A percentile compares a stretch with the other conserved stretches of the same genome.
Evolutionary conservation across 345 rosid genomes (phyloP).

Genomic region (Sisymbrium irio): DNA sequence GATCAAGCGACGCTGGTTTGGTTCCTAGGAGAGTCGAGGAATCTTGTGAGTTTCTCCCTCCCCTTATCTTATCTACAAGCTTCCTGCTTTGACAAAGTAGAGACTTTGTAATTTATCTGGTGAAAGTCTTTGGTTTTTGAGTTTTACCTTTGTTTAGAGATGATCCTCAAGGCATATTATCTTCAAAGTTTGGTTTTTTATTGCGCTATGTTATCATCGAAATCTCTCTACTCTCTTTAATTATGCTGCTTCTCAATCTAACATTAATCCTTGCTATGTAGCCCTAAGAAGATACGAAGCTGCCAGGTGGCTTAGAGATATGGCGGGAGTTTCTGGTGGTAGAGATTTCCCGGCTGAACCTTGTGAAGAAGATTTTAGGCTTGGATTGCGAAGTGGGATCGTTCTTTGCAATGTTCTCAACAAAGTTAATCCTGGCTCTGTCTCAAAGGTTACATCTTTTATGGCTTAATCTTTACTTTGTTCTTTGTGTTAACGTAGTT

Average conservation of each 20-base stretch:
- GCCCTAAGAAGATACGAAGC: constrained; percentile 88
- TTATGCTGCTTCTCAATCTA: too few relatives aligned
- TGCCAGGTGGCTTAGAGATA: constrained; percentile 80
- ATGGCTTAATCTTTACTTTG: neutral
- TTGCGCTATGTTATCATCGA: neutral
- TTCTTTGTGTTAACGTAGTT: neutral
- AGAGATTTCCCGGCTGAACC: constrained; percentile 91
- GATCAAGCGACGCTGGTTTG: constrained; percentile 41
- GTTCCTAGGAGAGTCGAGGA: constrained; percentile 63
- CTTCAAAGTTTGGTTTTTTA: neutral
- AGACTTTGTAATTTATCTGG: too few relatives aligned
- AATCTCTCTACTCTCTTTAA: too few relatives aligned
- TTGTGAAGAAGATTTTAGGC: constrained; percentile 89
- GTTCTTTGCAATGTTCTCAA: constrained; percentile 82
- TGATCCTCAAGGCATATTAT: neutral
- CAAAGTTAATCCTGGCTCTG: constrained; percentile 79
- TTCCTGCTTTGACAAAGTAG: too few relatives aligned
- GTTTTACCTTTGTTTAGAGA: neutral
- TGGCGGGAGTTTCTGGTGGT: constrained; percentile 61
- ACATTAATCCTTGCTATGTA: constrained; percentile 12
- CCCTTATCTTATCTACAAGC: neutral
- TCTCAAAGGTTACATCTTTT: constrained; percentile 49
- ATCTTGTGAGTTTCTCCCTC: constrained; percentile 48
- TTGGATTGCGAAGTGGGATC: constrained; percentile 86
- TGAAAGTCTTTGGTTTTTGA: neutral